phyloP scores from a whole-genome alignment of 1,284 basidiomycete species.

The Cutaneotrichosporon cavernicola region DNA sequence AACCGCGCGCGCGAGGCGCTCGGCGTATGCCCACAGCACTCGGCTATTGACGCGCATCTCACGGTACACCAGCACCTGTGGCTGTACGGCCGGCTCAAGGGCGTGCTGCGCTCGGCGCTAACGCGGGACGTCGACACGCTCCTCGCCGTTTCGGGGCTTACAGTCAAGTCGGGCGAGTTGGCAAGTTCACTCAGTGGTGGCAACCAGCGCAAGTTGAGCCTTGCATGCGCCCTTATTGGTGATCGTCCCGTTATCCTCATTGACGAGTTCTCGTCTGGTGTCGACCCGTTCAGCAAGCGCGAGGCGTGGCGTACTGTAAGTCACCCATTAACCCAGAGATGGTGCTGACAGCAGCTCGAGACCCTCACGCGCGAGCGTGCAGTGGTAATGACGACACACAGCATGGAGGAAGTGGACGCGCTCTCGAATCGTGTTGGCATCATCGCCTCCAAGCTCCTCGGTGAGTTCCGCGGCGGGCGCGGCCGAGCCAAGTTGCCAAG shows the following conservation, averaged over 20 bases:
- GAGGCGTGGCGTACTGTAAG: slow-evolving; percentile 75
- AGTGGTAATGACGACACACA: slow-evolving; percentile 59
- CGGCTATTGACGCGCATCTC: slow-evolving; percentile 72
- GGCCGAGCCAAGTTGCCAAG: background rate
- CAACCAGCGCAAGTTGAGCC: slow-evolving; percentile 72
- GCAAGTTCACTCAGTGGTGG: slow-evolving; percentile 74
- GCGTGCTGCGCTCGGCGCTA: slow-evolving; percentile 61
- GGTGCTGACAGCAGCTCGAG: slow-evolving; percentile 57
- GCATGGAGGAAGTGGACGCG: slow-evolving; percentile 79
- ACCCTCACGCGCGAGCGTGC: slow-evolving; percentile 54
- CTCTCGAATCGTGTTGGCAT: slow-evolving; percentile 71
- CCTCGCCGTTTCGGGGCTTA: slow-evolving; percentile 63
- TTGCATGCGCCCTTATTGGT: slow-evolving; percentile 75
- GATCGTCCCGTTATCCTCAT: slow-evolving; percentile 75
- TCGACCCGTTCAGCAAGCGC: slow-evolving; percentile 77
- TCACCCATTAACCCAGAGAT: background rate
- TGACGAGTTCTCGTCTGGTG: slow-evolving; percentile 78
- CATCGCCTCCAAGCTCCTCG: slow-evolving; percentile 65
- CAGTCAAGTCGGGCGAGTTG: slow-evolving; percentile 65
- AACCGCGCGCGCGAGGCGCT: slow-evolving; percentile 58
- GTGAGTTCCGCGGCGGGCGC: slow-evolving; percentile 49
- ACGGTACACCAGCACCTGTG: slow-evolving; percentile 72
- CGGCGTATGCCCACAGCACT: slow-evolving; percentile 78
- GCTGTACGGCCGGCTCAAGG: slow-evolving; percentile 57
- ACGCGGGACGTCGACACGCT: slow-evolving; percentile 61